These are phyloP conservation scores for Ailanthus altissimus DNA, from an alignment of 345 rosid genomes.

Conservation along the genomic window DNA sequence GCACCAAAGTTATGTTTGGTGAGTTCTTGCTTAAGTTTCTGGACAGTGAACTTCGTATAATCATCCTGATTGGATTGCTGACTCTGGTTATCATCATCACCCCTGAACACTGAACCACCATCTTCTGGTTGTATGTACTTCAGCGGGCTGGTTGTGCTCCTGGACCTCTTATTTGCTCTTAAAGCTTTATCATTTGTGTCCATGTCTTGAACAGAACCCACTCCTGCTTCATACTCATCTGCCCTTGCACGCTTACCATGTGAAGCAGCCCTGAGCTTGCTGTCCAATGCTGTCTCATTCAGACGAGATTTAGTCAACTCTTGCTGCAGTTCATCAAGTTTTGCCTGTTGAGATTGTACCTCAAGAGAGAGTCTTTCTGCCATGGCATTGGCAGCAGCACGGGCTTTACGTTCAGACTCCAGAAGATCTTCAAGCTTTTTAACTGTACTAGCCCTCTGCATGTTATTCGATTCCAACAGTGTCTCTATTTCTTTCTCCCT, in stretches of 20 bases:
- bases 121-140: slow-evolving; percentile 54
- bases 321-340: slow-evolving; percentile 80
- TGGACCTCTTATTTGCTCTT: slow-evolving; percentile 63
- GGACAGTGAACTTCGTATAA: slow-evolving; percentile 71
- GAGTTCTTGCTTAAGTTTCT: slow-evolving; percentile 84
- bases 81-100: slow-evolving; percentile 61
- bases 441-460: slow-evolving; percentile 77
- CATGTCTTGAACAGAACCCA: slow-evolving; percentile 58
- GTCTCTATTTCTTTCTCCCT: slow-evolving; percentile 94
- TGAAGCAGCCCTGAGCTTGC: slow-evolving; percentile 73
- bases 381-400: slow-evolving; percentile 63
- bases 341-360: slow-evolving; percentile 79
- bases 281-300: slow-evolving; percentile 82
- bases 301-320: slow-evolving; percentile 75
- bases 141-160: slow-evolving; percentile 63
- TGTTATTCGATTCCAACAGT: slow-evolving; percentile 68
- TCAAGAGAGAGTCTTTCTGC: slow-evolving; percentile 86
- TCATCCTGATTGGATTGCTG: slow-evolving; percentile 64
- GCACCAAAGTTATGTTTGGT: slow-evolving; percentile 82
- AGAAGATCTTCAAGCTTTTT: slow-evolving; percentile 76
- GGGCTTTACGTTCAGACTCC: slow-evolving; percentile 82
- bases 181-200: slow-evolving; percentile 45
- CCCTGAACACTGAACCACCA: slow-evolving; percentile 62
- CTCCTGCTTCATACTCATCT: slow-evolving; percentile 65
- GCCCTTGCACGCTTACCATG: slow-evolving; percentile 70